These are phyloP conservation scores for Mucor plumbeus DNA, from an alignment of 371 early-diverging fungal genomes.

Conservation along the genomic window DNA sequence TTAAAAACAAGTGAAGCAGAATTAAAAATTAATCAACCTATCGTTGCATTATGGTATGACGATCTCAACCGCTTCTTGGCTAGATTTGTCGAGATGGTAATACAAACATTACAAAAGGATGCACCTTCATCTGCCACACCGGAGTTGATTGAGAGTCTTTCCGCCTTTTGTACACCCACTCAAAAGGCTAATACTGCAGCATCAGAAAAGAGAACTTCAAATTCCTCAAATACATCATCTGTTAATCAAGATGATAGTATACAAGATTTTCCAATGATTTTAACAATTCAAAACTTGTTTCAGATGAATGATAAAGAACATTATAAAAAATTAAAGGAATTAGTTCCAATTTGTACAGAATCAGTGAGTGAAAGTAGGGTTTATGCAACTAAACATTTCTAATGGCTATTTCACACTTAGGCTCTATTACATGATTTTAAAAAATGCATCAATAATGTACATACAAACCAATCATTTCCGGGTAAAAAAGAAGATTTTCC, in stretches of 20 bases:
- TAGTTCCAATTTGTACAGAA: slow-evolving; percentile 35
- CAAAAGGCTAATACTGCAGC: background rate
- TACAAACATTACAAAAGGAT: slow-evolving; percentile 46
- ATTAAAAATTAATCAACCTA: slow-evolving; percentile 27
- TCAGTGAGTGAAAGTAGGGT: slow-evolving; percentile 20
- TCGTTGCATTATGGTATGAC: slow-evolving; percentile 33
- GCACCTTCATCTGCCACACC: slow-evolving; percentile 43
- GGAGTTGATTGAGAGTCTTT: slow-evolving; percentile 41
- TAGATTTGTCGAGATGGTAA: slow-evolving; percentile 44
- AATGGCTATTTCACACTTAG: slow-evolving; percentile 13
- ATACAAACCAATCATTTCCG: slow-evolving; percentile 33
- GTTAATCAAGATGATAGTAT: slow-evolving; percentile 1
- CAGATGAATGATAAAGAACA: slow-evolving; percentile 31
- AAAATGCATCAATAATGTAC: slow-evolving; percentile 37
- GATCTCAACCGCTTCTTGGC: slow-evolving; percentile 41
- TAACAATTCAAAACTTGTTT: slow-evolving; percentile 33
- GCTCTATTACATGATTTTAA: slow-evolving; percentile 37
- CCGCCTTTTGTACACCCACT: slow-evolving; percentile 15
- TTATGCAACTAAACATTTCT: background rate
- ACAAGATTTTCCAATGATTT: slow-evolving; percentile 33
- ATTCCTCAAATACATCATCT: background rate
- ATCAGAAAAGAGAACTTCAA: slow-evolving; percentile 7
- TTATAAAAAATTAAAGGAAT: slow-evolving; percentile 24
- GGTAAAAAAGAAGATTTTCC: slow-evolving; percentile 36
- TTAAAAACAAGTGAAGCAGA: slow-evolving; percentile 41